phyloP scores from a whole-genome alignment of 441 rosid genomes.

The Theobroma grandiflorum region DNA sequence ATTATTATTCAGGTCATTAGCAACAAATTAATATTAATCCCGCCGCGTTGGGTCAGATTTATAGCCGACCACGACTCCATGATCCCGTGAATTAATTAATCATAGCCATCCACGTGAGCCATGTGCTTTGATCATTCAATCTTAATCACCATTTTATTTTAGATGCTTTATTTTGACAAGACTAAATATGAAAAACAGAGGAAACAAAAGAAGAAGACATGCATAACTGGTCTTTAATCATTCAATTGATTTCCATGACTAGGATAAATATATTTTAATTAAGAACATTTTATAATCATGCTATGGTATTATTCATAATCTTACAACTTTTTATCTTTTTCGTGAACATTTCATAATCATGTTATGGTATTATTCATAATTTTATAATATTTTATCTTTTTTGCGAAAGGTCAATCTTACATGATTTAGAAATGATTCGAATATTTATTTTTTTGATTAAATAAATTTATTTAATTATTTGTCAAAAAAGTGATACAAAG shows the following conservation, averaged over 20 bases:
- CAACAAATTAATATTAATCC: neutral
- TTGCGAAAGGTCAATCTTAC: too few relatives aligned
- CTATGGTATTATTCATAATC: neutral
- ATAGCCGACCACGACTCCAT: neutral
- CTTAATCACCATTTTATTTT: neutral
- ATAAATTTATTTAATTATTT: too few relatives aligned
- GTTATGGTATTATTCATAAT: too few relatives aligned
- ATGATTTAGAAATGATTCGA: too few relatives aligned
- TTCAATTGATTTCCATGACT: neutral
- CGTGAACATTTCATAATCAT: too few relatives aligned
- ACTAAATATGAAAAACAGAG: too few relatives aligned
- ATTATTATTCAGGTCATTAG: neutral
- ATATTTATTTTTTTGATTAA: too few relatives aligned
- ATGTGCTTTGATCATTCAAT: slow-evolving; percentile 29
- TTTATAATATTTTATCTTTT: too few relatives aligned
- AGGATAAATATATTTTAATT: neutral
- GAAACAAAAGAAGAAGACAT: neutral
- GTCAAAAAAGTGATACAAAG: too few relatives aligned
- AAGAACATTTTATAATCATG: neutral
- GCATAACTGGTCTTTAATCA: neutral
- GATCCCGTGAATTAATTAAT: slow-evolving; percentile 7
- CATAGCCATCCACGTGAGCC: neutral
- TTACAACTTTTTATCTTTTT: too few relatives aligned
- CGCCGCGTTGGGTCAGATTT: neutral
- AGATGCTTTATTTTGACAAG: too few relatives aligned